A percentile compares a stretch with the other conserved stretches of the same genome.
phyloP scores from a whole-genome alignment of 495 filamentous ascomycete species.

The Aspergillus haitiensis region DNA sequence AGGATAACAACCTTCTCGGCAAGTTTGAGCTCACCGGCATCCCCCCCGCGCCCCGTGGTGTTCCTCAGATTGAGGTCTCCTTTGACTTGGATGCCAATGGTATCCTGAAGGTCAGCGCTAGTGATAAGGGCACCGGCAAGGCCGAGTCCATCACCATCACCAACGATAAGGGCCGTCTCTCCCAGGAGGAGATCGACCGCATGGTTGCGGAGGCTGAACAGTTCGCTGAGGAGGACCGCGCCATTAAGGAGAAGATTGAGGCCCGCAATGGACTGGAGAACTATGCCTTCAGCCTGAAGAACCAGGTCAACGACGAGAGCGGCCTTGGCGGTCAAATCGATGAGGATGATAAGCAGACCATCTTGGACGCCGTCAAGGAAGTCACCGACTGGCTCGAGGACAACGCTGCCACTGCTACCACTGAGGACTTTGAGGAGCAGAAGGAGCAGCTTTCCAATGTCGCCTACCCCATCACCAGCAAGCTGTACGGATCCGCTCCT shows the following conservation, averaged over 20 bases:
- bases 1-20: constrained; percentile 94
- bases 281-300: constrained; percentile 96
- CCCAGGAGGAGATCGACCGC: constrained; percentile 95
- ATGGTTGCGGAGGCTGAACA: constrained; percentile 98
- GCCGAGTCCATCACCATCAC: constrained; percentile 95
- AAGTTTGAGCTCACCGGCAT: constrained; percentile 98
- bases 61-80: constrained; percentile 96
- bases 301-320: constrained; percentile 97
- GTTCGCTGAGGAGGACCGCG: constrained; percentile 98
- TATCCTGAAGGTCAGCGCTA: constrained; percentile 92
- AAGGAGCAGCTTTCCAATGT: constrained; percentile 97
- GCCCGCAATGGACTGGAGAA: constrained; percentile 95
- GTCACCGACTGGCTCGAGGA: constrained; percentile 96
- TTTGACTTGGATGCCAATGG: constrained; percentile 98
- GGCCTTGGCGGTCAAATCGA: constrained; percentile 97
- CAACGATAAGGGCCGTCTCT: constrained; percentile 96
- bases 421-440: constrained; percentile 98
- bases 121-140: constrained; percentile 97
- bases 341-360: constrained; percentile 97
- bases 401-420: constrained; percentile 79
- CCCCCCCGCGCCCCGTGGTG: constrained; percentile 89
- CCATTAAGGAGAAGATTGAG: constrained; percentile 88
- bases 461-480: constrained; percentile 98
- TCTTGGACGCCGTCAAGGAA: constrained; percentile 97
- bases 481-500: constrained; percentile 77